Evolutionary conservation across 2,329 filamentous ascomycete species (phyloP).

Genomic region (Helotiales sp.): DNA sequence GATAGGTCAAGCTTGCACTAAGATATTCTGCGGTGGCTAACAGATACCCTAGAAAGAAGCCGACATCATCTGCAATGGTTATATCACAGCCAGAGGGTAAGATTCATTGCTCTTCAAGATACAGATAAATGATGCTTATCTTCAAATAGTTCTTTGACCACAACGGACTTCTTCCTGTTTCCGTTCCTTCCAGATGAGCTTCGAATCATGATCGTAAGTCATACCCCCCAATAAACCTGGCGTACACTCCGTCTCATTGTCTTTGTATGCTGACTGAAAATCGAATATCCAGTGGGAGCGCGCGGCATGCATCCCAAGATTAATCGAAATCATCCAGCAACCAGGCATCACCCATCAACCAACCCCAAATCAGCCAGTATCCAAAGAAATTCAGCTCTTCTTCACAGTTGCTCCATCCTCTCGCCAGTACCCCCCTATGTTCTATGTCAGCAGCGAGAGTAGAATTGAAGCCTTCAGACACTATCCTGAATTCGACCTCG

Average conservation of each 20-base stretch:
- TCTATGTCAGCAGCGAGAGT: not conserved
- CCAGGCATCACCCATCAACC: too few relatives aligned
- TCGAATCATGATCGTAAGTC: not conserved
- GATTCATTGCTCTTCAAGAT: too few relatives aligned
- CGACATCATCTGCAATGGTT: too few relatives aligned
- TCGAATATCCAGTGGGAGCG: not conserved
- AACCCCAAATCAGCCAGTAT: not conserved
- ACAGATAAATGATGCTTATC: too few relatives aligned
- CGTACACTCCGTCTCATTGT: not conserved
- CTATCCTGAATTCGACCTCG: not conserved
- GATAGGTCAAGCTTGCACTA: too few relatives aligned
- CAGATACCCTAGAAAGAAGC: too few relatives aligned
- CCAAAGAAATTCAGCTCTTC: too few relatives aligned
- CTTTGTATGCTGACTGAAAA: not conserved
- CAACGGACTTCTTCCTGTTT: not conserved
- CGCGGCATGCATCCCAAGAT: not conserved
- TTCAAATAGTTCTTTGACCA: not conserved
- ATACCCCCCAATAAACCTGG: not conserved
- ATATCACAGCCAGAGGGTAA: too few relatives aligned
- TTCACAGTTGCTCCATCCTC: not conserved
- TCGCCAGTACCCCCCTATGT: not conserved
- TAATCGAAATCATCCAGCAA: not conserved
- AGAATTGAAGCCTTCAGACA: not conserved
- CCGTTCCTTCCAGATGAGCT: not conserved
- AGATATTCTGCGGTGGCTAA: too few relatives aligned